Evolutionary conservation across 2,329 filamentous ascomycete species (phyloP).

Genomic region (Rutstroemia sp.): DNA sequence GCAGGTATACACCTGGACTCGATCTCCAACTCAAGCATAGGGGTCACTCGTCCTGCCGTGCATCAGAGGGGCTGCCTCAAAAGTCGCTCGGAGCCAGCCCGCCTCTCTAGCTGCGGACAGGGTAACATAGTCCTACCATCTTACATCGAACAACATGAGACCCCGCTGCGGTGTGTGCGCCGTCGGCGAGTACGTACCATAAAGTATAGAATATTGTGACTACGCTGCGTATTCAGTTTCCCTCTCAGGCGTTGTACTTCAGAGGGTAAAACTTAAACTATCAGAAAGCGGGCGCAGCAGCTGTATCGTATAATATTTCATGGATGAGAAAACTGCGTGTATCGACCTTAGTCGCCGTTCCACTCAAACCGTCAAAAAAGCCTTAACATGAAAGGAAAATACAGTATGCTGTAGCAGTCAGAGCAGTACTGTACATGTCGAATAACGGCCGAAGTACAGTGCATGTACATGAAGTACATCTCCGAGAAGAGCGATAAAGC

Average conservation of each 20-base stretch:
- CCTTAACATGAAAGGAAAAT: neutral
- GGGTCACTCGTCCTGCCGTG: slow-evolving; percentile 7
- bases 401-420: slow-evolving; percentile 5
- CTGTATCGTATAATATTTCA: slow-evolving; percentile 1
- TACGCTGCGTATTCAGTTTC: neutral
- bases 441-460: slow-evolving; percentile 2
- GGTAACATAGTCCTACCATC: slow-evolving; percentile 1
- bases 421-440: neutral
- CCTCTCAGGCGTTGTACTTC: neutral
- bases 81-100: slow-evolving; percentile 5
- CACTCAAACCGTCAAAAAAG: slow-evolving; percentile 1
- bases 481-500: slow-evolving; percentile 5
- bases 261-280: slow-evolving; percentile 2
- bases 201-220: neutral
- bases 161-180: slow-evolving; percentile 2
- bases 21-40: neutral
- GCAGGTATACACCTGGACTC: neutral
- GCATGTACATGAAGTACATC: neutral
- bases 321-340: slow-evolving; percentile 3
- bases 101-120: neutral
- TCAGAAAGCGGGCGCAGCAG: neutral
- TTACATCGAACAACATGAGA: neutral
- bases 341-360: neutral
- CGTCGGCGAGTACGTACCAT: neutral
- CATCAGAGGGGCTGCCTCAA: slow-evolving; percentile 3